phyloP scores from a whole-genome alignment of 306 rosid species.

The Parietaria judaica region DNA sequence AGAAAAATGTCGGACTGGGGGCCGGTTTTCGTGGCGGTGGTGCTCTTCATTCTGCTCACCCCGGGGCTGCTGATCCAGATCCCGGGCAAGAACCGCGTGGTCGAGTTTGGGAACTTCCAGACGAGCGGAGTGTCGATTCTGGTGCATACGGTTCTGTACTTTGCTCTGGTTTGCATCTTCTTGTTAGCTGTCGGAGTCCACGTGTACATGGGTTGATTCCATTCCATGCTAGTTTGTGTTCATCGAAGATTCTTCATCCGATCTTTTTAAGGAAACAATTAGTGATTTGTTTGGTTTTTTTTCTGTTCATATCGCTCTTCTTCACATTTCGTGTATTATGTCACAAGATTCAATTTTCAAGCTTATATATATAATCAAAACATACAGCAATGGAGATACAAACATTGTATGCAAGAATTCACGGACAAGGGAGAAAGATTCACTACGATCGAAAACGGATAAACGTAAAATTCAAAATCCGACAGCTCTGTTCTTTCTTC shows the following conservation, averaged over 20 bases:
- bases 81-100: constrained; percentile 39
- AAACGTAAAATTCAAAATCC: too few species aligned
- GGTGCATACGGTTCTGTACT: constrained; percentile 63
- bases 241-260: not conserved
- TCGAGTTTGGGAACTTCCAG: constrained; percentile 74
- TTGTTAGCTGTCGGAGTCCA: constrained; percentile 65
- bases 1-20: constrained; percentile 90
- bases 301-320: not conserved
- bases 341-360: too few species aligned
- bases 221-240: not conserved
- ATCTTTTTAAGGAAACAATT: not conserved
- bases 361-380: too few species aligned
- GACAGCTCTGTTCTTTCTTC: too few species aligned
- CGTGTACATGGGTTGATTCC: constrained; percentile 41
- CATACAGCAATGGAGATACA: too few species aligned
- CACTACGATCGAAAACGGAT: too few species aligned
- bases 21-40: constrained; percentile 77
- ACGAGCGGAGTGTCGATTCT: constrained; percentile 73
- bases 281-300: not conserved
- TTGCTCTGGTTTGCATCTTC: constrained; percentile 82
- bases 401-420: too few species aligned
- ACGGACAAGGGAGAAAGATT: too few species aligned
- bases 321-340: too few species aligned
- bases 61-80: constrained; percentile 78
- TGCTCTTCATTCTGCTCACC: constrained; percentile 70